A percentile compares a stretch with the other conserved stretches of the same genome.
phyloP scores from a whole-genome alignment of 2,329 filamentous ascomycete genomes.

The Pseudogymnoascus sp. region DNA sequence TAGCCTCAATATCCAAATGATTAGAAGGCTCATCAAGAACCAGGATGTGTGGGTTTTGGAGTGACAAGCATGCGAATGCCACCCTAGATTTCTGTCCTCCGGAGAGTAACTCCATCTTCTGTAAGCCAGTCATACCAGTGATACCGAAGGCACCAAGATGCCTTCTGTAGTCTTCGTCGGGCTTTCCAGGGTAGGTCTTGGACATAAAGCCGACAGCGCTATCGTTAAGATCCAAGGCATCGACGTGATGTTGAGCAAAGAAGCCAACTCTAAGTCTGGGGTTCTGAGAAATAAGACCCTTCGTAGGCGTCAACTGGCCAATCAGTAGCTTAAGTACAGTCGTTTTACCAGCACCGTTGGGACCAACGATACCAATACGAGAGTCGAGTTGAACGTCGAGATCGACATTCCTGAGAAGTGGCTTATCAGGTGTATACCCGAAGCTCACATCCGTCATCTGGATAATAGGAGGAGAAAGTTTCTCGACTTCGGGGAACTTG shows the following conservation, averaged over 20 bases:
- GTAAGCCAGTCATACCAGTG: conserved; percentile 90
- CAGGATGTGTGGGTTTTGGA: conserved; percentile 92
- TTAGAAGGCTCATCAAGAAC: conserved; percentile 98
- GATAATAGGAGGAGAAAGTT: conserved; percentile 92
- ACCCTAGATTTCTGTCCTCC: conserved; percentile 98
- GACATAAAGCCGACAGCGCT: conserved; percentile 96
- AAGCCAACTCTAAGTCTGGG: conserved; percentile 86
- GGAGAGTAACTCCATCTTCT: conserved; percentile 89
- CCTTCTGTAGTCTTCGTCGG: conserved; percentile 93
- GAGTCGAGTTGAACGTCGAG: conserved; percentile 97
- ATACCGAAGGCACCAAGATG: conserved; percentile 85
- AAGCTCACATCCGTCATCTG: conserved; percentile 93
- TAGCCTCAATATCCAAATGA: conserved; percentile 97
- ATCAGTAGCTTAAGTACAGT: conserved; percentile 98
- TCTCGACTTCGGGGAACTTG: conserved; percentile 95
- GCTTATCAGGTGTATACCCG: conserved; percentile 73
- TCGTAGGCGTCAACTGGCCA: conserved; percentile 66
- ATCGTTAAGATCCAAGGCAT: conserved; percentile 81
- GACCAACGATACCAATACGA: conserved; percentile 96
- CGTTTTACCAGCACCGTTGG: conserved; percentile 97
- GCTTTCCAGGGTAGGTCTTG: conserved; percentile 78
- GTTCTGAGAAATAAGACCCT: conserved; percentile 80
- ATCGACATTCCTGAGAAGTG: conserved; percentile 78
- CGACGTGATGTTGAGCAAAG: conserved; percentile 98
- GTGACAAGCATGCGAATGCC: conserved; percentile 89